Percentiles rank a stretch among this genome's conserved stretches.
Conservation (phyloP, 345 rosid species). For the Hevea brasiliensis region DNA sequence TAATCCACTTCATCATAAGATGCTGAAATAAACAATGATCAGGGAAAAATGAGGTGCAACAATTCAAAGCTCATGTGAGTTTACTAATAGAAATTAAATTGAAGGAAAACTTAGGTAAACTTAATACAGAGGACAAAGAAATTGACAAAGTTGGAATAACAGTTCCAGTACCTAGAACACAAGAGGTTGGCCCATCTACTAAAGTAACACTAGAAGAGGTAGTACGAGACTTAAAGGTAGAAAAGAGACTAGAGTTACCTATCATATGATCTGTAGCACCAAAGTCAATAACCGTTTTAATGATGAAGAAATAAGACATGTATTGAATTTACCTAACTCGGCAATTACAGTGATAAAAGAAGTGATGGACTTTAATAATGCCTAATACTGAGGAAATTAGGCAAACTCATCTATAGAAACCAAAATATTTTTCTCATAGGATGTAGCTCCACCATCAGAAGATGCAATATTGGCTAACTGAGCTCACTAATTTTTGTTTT, state of each 20-base stretch:
- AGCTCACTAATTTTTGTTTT: no score
- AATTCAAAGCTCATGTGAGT: no score
- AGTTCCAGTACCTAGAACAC: no score
- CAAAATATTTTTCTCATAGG: no score
- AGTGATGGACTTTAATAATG: background rate
- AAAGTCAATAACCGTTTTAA: background rate
- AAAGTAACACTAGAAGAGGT: background rate
- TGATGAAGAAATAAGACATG: background rate
- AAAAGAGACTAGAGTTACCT: background rate
- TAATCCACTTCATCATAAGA: background rate
- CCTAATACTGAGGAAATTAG: no score
- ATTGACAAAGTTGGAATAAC: no score
- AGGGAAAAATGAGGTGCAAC: background rate
- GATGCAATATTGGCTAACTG: no score
- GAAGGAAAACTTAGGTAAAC: no score
- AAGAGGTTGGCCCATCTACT: background rate
- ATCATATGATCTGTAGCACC: background rate
- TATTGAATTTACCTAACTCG: background rate
- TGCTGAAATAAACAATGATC: background rate
- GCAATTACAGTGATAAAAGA: background rate
- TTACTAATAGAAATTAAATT: no score
- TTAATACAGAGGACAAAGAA: no score
- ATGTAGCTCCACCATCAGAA: no score
- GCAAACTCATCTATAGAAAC: background rate
- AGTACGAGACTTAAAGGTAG: background rate